phyloP scores from a whole-genome alignment of 257 asterid genomes.

The Salvia splendens region DNA sequence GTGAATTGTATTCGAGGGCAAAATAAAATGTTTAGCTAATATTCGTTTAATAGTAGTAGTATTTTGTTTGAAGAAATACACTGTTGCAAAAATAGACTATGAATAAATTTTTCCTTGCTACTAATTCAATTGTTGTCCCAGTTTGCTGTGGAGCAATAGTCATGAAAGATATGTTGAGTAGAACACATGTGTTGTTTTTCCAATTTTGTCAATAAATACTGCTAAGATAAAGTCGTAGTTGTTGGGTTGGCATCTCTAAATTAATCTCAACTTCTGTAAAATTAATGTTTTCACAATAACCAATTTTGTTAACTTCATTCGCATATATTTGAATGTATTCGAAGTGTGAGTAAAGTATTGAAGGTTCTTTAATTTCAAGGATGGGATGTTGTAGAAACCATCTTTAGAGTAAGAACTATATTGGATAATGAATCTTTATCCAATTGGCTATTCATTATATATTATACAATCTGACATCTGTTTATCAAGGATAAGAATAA shows the following conservation, averaged over 20 bases:
- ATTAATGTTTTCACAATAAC: too few relatives aligned
- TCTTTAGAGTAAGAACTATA: too few relatives aligned
- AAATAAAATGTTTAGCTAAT: not conserved
- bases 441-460: too few relatives aligned
- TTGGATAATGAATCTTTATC: too few relatives aligned
- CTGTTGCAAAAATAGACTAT: not conserved
- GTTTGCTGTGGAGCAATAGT: not conserved
- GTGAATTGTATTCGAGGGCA: not conserved
- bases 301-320: too few relatives aligned
- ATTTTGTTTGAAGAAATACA: not conserved
- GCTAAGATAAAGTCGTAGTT: not conserved
- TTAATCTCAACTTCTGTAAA: too few relatives aligned
- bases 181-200: not conserved
- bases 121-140: not conserved
- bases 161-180: not conserved
- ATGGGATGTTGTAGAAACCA: too few relatives aligned
- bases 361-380: too few relatives aligned
- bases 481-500: not conserved
- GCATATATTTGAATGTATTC: too few relatives aligned
- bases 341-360: too few relatives aligned
- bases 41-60: not conserved
- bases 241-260: too few relatives aligned
- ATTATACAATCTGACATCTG: too few relatives aligned
- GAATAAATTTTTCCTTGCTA: not conserved
- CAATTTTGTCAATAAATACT: constrained; percentile 1